Evolutionary conservation across 805 yeast species (phyloP), one percentile per base, ranked within the genome.

Genomic region (Kodamaea kaohsiungensis): DNA sequence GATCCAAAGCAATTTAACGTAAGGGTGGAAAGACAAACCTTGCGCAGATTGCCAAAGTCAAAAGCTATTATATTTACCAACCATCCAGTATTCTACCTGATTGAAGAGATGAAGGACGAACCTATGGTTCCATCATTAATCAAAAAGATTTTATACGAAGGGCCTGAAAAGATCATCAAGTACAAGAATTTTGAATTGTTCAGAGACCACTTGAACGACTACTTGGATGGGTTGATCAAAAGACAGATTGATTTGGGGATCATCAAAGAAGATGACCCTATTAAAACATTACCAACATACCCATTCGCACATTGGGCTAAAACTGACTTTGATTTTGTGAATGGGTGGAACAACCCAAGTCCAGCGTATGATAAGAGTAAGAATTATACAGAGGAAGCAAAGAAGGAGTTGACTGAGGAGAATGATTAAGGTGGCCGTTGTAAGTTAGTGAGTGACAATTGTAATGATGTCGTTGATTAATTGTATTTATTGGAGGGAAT

Each of bases 51-150:
- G 51, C 91, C 92, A 39, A 84, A 77, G 64, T 70, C 87, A 0
- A 62, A 75, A 47, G 91, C 91, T 2, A 83, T 87, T 56, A 83
- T 87, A 49, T 87, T 87, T 73, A 84, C 91, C 25, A 87, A 87
- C 64, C 92, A 87, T 65, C 92, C 91, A 3, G 76, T 86, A n/a
- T 88, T 86, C 64, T 88, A 88, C 67, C 81, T 88, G 1, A 83
- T 88, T 43, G 92, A 88, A 40, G 93, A 89, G 53, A 82, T 85
- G 71, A 88, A 86, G 60, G 96, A 89, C 18, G 96, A 87, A 58
- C 84, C 89, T 1, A 67, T 90, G 54, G 87, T 92, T 48, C 87
- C 96, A 2, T 87, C 96, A 1, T 88, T 87, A 48, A 66, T 87
- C 48, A 79, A 80, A 63, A 86, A 84, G 61, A 83, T 85, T 49